A percentile compares a stretch with the other conserved stretches of the same genome.
phyloP scores from a whole-genome alignment of 2,329 filamentous ascomycete species.

The Aspergillus sp. region DNA sequence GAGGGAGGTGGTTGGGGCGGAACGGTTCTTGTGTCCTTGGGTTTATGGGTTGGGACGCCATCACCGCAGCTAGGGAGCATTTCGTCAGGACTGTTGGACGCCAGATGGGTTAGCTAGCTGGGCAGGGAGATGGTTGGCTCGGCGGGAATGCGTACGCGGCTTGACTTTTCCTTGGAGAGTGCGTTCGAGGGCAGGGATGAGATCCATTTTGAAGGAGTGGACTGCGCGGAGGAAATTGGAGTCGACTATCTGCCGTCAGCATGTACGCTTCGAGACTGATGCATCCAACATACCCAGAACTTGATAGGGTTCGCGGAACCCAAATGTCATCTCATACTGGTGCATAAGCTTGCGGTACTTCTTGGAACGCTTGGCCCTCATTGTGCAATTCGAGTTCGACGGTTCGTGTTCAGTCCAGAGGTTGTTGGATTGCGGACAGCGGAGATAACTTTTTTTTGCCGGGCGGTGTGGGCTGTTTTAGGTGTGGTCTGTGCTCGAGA shows the following conservation, averaged over 20 bases:
- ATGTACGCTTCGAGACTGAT: conserved; percentile 4
- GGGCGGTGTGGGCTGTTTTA: conserved; percentile 18
- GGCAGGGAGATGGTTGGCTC: background rate
- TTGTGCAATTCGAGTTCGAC: conserved; percentile 21
- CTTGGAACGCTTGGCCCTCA: conserved; percentile 61
- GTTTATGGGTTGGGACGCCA: conserved; percentile 29
- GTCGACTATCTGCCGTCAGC: conserved; percentile 51
- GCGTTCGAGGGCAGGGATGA: conserved; percentile 64
- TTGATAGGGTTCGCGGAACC: conserved; percentile 91
- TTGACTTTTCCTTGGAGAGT: conserved; percentile 84
- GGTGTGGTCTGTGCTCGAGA: conserved; percentile 19
- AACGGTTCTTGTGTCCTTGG: conserved; percentile 21
- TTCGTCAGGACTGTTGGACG: conserved; percentile 71
- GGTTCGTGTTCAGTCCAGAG: conserved; percentile 3
- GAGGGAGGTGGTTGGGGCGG: conserved; percentile 36
- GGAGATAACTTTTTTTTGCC: conserved; percentile 29
- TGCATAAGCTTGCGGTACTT: conserved; percentile 88
- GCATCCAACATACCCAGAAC: conserved; percentile 53
- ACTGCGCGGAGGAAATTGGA: conserved; percentile 76
- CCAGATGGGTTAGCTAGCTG: conserved; percentile 6
- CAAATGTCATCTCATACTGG: conserved; percentile 77
- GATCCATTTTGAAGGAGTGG: conserved; percentile 77
- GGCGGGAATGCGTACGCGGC: conserved; percentile 52
- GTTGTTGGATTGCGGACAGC: conserved; percentile 1
- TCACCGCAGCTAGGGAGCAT: conserved; percentile 38